A percentile compares a stretch with the other conserved stretches of the same genome.
Conservation (phyloP, 768 basidiomycete genomes). For the Lactarius hatsudake region DNA sequence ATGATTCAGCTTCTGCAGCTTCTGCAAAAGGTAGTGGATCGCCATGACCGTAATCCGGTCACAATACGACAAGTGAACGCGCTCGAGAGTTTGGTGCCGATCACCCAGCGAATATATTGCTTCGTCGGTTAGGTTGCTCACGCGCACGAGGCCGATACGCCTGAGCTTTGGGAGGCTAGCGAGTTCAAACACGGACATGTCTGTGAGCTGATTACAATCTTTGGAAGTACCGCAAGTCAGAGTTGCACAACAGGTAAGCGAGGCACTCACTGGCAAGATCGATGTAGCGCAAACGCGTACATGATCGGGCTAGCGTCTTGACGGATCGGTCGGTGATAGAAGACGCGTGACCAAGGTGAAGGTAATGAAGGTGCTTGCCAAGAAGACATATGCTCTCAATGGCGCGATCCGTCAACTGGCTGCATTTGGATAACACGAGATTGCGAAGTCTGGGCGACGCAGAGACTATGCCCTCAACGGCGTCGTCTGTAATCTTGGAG, state of each 20-base stretch:
- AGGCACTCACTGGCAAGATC: constrained; percentile 85
- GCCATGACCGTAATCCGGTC: constrained; percentile 92
- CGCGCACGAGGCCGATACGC: constrained; percentile 92
- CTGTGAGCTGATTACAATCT: constrained; percentile 87
- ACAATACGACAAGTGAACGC: constrained; percentile 96
- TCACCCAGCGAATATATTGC: constrained; percentile 87
- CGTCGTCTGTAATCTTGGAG: constrained; percentile 72
- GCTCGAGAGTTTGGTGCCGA: constrained; percentile 82
- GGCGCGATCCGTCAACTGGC: constrained; percentile 71
- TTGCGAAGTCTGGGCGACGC: constrained; percentile 83
- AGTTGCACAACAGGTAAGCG: background rate
- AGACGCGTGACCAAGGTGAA: constrained; percentile 90
- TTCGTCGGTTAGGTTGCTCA: constrained; percentile 89
- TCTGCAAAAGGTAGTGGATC: constrained; percentile 84
- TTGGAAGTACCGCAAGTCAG: constrained; percentile 24
- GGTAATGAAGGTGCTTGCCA: constrained; percentile 90
- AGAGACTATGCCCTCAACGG: constrained; percentile 77
- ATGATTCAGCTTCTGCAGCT: constrained; percentile 89
- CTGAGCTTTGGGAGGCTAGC: constrained; percentile 85
- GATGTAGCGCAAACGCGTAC: constrained; percentile 89
- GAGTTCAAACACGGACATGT: constrained; percentile 92
- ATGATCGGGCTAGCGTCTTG: constrained; percentile 75
- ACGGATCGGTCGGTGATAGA: constrained; percentile 91
- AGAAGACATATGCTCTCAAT: constrained; percentile 82
- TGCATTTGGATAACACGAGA: constrained; percentile 84